These are phyloP conservation scores for Penicillium longicatenatum DNA, from an alignment of 495 filamentous ascomycete species.

Conservation along the genomic window DNA sequence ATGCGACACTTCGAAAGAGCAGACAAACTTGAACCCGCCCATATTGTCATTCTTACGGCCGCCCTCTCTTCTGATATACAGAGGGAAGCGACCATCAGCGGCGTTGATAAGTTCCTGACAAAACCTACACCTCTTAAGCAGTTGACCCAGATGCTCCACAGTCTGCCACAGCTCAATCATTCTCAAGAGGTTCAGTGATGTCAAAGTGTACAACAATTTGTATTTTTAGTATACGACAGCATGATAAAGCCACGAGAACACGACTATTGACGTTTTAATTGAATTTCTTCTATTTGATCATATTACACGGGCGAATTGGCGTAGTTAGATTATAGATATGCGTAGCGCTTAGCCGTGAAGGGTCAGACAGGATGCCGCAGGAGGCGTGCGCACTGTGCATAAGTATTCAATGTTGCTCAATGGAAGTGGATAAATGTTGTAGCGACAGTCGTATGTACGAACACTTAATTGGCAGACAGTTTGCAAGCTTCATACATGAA, in stretches of 20 bases:
- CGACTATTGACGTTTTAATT: neutral
- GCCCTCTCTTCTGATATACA: constrained; percentile 55
- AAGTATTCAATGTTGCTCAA: too few species aligned
- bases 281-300: too few species aligned
- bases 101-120: constrained; percentile 64
- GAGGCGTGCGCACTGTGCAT: too few species aligned
- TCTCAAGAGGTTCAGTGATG: neutral
- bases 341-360: too few species aligned
- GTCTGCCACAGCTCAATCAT: neutral
- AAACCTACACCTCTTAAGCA: constrained; percentile 54
- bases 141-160: constrained; percentile 21
- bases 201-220: neutral
- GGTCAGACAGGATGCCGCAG: too few species aligned
- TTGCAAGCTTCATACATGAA: too few species aligned
- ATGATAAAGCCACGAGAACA: neutral
- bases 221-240: too few species aligned
- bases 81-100: constrained; percentile 57
- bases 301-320: too few species aligned
- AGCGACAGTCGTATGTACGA: too few species aligned
- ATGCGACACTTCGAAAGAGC: constrained; percentile 56
- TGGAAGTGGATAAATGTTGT: too few species aligned
- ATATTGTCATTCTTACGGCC: constrained; percentile 65
- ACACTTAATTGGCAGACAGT: too few species aligned
- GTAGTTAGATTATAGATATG: too few species aligned
- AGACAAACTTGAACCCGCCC: constrained; percentile 27